These are phyloP conservation scores for Starmerella potacharoeniae DNA, from an alignment of 805 yeast genomes.

Conservation along the genomic window DNA sequence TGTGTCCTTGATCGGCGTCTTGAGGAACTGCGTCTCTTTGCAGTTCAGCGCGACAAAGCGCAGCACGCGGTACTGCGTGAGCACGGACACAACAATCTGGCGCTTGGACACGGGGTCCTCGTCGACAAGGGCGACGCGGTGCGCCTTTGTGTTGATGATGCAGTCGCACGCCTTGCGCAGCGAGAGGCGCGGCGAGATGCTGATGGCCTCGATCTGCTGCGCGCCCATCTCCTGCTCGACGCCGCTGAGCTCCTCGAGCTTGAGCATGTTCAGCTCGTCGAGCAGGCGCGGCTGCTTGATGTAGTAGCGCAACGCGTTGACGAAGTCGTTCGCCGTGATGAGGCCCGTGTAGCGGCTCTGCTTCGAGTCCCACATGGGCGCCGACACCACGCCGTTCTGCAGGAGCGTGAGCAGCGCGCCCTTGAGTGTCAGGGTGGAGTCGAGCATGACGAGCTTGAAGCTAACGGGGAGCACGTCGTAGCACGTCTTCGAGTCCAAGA, in stretches of 20 bases:
- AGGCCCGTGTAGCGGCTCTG: constrained; percentile 88
- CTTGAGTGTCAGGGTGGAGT: constrained; percentile 79
- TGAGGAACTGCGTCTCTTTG: constrained; percentile 76
- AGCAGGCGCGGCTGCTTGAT: constrained; percentile 76
- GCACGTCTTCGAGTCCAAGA: constrained; percentile 80
- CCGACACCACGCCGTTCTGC: constrained; percentile 90
- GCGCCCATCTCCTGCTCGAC: constrained; percentile 83
- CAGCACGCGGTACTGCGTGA: constrained; percentile 90
- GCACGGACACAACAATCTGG: constrained; percentile 87
- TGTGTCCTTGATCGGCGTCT: constrained; percentile 62
- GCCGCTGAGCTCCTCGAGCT: constrained; percentile 72
- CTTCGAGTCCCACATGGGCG: constrained; percentile 91
- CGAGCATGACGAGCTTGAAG: constrained; percentile 83
- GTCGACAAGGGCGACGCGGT: constrained; percentile 90
- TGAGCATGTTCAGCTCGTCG: constrained; percentile 75
- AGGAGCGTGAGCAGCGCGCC: constrained; percentile 79
- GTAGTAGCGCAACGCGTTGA: constrained; percentile 89
- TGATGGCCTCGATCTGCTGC: constrained; percentile 70
- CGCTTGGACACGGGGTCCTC: constrained; percentile 84
- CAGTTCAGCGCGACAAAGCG: constrained; percentile 94
- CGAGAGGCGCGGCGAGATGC: constrained; percentile 82
- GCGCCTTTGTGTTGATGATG: constrained; percentile 78
- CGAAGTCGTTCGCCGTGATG: constrained; percentile 81
- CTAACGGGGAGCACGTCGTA: constrained; percentile 95
- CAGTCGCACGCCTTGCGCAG: constrained; percentile 85